Evolutionary conservation across 169 alveolate species (phyloP), one percentile per base, ranked within the genome.

Genomic region (Cryptosporidium tyzzeri): DNA sequence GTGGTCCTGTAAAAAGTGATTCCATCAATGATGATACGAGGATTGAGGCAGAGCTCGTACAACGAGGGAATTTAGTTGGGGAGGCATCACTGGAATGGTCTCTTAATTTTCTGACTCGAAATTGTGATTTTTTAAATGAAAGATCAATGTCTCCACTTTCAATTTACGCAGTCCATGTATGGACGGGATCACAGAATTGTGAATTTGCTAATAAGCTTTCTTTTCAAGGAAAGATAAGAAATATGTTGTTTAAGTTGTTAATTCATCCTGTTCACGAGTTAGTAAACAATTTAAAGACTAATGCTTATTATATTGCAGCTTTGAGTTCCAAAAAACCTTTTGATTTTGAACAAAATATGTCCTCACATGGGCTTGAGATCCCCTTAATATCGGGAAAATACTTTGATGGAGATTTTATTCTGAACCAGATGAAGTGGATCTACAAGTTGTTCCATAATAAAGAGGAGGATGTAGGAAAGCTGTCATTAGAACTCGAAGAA

Each of bases 141-240:
- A 80, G 44, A 21, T 23, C 75, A n/a, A 80, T 80, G 80, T 80
- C 89, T 26, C 74, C 89, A 21, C 53, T 80, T 29, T 80, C 89
- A 41, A 26, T 80, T 35, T 80, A 62, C 44, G 89, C 89, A 29
- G 62, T 65, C 8, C 74, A 80, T 80, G 68, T 80, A 4, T 80
- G 89, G 89, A 67, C 89, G 18, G 89, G 89, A n/a, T 80, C 89
- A 21, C 89, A 80, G 59, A 62, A 50, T 26, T 80, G 68, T 33
- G 74, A 61, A 12, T 80, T 80, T 45, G 39, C 67, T 2, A 65
- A 50, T 7, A n/a, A n/a, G 21, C 48, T 80, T 37, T 80, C 89
- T 18, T 31, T 53, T 29, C 67, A 53, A 26, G 89, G 89, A 26
- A 80, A 80, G 48, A 62, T 80, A 35, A 80, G 89, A 35, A 80